Evolutionary conservation across 2,329 filamentous ascomycete genomes (phyloP), one percentile per base, ranked within the genome.

Genomic region (Botrytis galanthina): DNA sequence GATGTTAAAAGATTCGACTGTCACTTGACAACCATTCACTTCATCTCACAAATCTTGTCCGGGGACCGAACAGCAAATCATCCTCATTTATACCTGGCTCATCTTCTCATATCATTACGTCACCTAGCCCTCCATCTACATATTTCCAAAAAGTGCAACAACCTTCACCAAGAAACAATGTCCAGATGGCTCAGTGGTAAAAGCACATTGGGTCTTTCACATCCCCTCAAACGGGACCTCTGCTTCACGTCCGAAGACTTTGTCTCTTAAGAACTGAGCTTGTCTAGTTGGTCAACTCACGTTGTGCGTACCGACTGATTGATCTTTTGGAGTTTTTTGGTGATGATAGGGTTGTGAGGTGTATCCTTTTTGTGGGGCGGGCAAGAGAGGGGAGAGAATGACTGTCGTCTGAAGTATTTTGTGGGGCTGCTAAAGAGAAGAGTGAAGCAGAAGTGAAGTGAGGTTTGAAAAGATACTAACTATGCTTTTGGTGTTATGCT

Each of bases 121-220:
- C 22, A 3, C 29, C 0, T 9, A 37, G 10, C 4, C 20, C 4
- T 14, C 2, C 29, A 26, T 14, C 12, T 16, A 20, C 37, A n/a
- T 10, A 20, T 5, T n/a, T 26, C 3, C 6, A 48, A 37, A n/a
- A 6, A 35, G 0, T 20, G 7, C 20, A 8, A 6, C 8, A 0
- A 29, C 32, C 12, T 48, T 20, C 63, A 51, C 12, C 63, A 66
- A 66, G 26, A 51, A 14, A n/a, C 29, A 35, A 66, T 16, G 2
- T 66, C 63, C 29, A 37, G 29, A 66, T 66, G 29, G 20, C 29
- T 26, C 42, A 37, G 10, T 66, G 44, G 10, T 48, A 66, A 18
- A 66, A 48, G 35, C 29, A 48, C 20, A 35, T 2, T 35, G 32
- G 8, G 29, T 66, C 32, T 51, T 66, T 37, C 29, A 51, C 12